These are phyloP conservation scores for Solanum virginianum DNA, from an alignment of 257 asterid genomes.

Conservation along the genomic window DNA sequence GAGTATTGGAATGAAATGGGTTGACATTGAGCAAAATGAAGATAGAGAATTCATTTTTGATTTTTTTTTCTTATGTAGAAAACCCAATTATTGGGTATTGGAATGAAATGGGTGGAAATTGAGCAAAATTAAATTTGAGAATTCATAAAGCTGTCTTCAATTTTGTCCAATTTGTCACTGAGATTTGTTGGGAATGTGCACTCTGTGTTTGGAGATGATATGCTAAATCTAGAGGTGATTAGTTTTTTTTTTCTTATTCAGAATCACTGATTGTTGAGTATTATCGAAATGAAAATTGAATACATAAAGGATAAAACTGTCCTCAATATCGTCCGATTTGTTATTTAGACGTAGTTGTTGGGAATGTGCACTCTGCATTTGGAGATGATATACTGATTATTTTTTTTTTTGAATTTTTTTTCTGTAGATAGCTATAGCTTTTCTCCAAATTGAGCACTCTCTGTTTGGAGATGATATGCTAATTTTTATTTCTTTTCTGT, in stretches of 20 bases:
- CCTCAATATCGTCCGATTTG: not conserved
- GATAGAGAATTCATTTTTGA: not conserved
- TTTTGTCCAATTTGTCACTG: not conserved
- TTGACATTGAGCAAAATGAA: not conserved
- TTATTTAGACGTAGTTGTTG: not conserved
- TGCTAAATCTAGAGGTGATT: not conserved
- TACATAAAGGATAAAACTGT: not conserved
- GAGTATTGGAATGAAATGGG: not conserved
- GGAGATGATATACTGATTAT: not conserved
- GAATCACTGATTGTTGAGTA: not conserved
- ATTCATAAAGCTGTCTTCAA: not conserved
- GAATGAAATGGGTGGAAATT: not conserved
- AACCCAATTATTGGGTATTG: not conserved
- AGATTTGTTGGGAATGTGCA: not conserved
- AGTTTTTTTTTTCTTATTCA: not conserved
- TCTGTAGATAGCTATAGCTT: not conserved
- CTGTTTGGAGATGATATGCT: not conserved
- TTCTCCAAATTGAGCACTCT: too few relatives aligned
- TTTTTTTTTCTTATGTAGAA: not conserved
- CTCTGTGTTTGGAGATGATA: not conserved
- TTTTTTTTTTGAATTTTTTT: not conserved
- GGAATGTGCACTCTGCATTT: not conserved
- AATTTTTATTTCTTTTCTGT: not conserved
- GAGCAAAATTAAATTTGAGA: not conserved
- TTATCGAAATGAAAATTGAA: not conserved